phyloP scores from a whole-genome alignment of 1,139 yeast species.

The Yamadazyma aaseri region DNA sequence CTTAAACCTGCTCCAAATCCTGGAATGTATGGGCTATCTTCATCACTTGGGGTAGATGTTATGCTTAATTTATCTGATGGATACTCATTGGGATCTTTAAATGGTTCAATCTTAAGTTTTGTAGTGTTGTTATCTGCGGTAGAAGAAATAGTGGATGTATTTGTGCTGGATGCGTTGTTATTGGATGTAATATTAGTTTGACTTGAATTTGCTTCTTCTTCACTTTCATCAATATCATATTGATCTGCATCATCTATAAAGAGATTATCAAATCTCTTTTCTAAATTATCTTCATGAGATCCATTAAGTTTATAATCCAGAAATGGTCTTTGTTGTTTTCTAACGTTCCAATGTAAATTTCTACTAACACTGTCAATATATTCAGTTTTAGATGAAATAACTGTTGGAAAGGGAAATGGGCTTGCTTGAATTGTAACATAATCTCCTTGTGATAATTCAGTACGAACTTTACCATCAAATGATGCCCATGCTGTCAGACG shows the following conservation, averaged over 20 bases:
- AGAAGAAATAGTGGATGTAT: not conserved
- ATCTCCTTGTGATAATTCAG: conserved; percentile 69
- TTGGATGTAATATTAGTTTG: not conserved
- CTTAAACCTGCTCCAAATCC: conserved; percentile 26
- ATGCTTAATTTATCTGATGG: not conserved
- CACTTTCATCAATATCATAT: conserved; percentile 20
- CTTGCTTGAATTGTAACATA: conserved; percentile 77
- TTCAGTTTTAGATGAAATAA: conserved; percentile 70
- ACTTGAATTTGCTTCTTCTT: conserved; percentile 15
- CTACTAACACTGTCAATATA: conserved; percentile 82
- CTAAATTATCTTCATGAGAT: conserved; percentile 15
- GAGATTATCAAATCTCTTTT: conserved; percentile 17
- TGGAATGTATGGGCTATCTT: conserved; percentile 25
- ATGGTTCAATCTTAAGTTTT: no score
- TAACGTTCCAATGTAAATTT: conserved; percentile 81
- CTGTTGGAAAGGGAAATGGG: conserved; percentile 85
- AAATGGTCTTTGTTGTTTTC: conserved; percentile 81
- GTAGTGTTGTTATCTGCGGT: not conserved
- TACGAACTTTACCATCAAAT: conserved; percentile 79
- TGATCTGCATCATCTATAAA: conserved; percentile 18
- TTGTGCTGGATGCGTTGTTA: not conserved
- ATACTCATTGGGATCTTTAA: no score
- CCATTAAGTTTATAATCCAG: conserved; percentile 17
- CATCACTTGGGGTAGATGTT: conserved; percentile 15
- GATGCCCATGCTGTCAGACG: conserved; percentile 88